phyloP scores from a whole-genome alignment of 106 monocot genomes.

The Apostasia ramifera region DNA sequence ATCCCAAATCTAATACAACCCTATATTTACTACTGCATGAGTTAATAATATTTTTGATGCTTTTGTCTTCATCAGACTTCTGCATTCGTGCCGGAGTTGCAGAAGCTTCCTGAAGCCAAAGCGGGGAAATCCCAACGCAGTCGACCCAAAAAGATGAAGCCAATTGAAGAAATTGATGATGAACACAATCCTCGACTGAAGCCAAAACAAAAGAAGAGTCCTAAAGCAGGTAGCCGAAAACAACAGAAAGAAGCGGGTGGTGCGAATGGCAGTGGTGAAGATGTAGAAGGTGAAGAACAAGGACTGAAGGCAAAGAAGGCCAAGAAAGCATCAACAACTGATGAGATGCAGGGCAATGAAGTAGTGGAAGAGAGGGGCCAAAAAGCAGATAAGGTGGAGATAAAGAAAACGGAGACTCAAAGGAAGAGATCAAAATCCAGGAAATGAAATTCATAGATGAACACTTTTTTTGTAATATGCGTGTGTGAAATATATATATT shows the following conservation, averaged over 20 bases:
- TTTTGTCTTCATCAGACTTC: constrained; percentile 50
- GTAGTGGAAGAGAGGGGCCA: background rate
- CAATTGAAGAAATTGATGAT: constrained; percentile 7
- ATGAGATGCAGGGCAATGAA: background rate
- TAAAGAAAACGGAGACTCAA: background rate
- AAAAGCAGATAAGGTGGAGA: background rate
- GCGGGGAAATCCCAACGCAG: constrained; percentile 5
- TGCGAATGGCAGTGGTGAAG: background rate
- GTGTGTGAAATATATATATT: too few relatives aligned
- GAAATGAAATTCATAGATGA: background rate
- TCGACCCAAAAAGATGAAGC: constrained; percentile 23
- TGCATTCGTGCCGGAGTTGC: constrained; percentile 80
- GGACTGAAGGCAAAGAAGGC: constrained; percentile 1
- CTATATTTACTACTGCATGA: background rate
- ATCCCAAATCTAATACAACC: background rate
- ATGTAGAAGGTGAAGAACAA: constrained; percentile 2
- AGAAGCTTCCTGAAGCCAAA: constrained; percentile 43
- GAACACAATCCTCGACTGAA: constrained; percentile 6
- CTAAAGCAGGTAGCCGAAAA: background rate
- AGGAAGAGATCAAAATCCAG: constrained; percentile 9
- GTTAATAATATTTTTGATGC: background rate
- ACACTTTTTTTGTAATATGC: too few relatives aligned
- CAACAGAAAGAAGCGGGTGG: background rate
- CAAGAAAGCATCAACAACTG: background rate
- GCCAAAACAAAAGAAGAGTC: background rate